Evolutionary conservation across 1,284 basidiomycete genomes (phyloP), one percentile per base, ranked within the genome.

Genomic region (Cerioporus squamosus): DNA sequence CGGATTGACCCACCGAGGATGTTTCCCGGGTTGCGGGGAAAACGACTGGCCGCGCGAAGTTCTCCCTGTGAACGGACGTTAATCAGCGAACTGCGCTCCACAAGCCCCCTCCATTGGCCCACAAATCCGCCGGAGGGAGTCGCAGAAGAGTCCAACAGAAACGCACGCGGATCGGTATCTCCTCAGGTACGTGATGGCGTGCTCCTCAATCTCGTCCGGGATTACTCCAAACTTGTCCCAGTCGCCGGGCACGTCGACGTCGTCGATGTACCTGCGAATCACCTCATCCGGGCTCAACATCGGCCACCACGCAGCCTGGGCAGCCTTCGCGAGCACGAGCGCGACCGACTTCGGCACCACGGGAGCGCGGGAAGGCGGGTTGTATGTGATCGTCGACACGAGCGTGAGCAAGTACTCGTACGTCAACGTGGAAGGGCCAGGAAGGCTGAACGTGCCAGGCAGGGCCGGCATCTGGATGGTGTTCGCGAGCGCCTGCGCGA

Each of bases 241-340:
- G 74, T 89, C 83, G 44, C 88, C 83, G 49, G 80, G 72, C 47
- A 80, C 78, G n/a, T 84, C 79, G 44, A 74, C 76, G 75, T 98
- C 97, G 76, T 96, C 84, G 64, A 98, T 87, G 77, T 86, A 97
- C 64, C 94, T 86, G 68, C 97, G 81, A 68, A 85, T 83, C 26
- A 99, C 89, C 77, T 98, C 96, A 75, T 99, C 97, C 1, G 94
- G 92, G 71, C 85, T 88, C 60, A 98, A 80, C 57, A 92, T 86
- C 17, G 95, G 96, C 96, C 96, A 99, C 96, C 95, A 99, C 0
- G 86, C 81, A 4, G 77, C 72, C 76, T 98, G 93, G 44, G 87
- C 84, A 29, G 83, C 74, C 65, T 80, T 85, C 5, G 95, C 84
- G 33, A 94, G 75, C 7, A 82, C 70, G 49, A 84, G 78, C 46